These are phyloP conservation scores for Penicillium brasilianum DNA, from an alignment of 2,329 filamentous ascomycete genomes.

Conservation along the genomic window DNA sequence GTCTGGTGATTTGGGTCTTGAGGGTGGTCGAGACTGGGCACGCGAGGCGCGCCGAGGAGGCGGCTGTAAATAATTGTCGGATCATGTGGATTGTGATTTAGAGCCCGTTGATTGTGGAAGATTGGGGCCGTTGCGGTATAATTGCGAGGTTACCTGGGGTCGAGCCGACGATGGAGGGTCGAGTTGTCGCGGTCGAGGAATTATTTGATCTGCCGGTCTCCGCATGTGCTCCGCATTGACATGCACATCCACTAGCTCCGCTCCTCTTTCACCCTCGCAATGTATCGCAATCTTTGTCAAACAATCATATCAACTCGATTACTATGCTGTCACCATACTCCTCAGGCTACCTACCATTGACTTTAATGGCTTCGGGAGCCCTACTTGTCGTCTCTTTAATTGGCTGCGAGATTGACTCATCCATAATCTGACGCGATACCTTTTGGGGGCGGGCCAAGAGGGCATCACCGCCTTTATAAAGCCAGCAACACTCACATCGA, in stretches of 20 bases:
- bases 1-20: conserved; percentile 19
- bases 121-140: neutral
- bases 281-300: neutral
- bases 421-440: neutral
- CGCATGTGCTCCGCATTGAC: conserved; percentile 12
- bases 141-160: neutral
- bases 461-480: neutral
- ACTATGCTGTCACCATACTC: no score
- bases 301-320: no score
- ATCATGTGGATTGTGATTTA: conserved; percentile 16
- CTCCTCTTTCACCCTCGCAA: neutral
- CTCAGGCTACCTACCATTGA: no score
- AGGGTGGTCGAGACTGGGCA: conserved; percentile 12
- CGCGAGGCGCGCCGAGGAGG: conserved; percentile 19
- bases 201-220: conserved; percentile 24
- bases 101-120: neutral
- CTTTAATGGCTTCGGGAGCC: no score
- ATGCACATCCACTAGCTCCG: neutral
- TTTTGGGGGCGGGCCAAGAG: neutral
- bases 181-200: conserved; percentile 14
- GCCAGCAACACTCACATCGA: neutral
- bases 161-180: neutral
- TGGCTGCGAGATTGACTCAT: neutral
- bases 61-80: conserved; percentile 22
- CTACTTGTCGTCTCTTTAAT: neutral